Evolutionary conservation across 2,329 filamentous ascomycete genomes (phyloP), one percentile per base, ranked within the genome.

Genomic region (Sordariomycetes sp.): DNA sequence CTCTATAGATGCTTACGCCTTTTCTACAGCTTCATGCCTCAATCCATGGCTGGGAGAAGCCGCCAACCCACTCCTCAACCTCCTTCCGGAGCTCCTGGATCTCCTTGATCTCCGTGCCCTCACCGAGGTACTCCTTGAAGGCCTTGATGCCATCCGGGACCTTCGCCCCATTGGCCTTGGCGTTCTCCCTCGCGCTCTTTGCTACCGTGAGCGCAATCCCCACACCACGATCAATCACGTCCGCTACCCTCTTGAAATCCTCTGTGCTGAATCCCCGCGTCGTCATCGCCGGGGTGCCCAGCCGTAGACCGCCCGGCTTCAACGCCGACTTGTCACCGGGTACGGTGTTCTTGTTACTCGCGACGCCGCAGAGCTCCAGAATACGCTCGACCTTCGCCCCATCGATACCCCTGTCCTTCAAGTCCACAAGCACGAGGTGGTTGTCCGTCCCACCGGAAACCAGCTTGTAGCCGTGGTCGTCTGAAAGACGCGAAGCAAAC

Each of bases 341-440:
- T 0, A 97, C 93, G 7, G 94, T 97, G 77, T 99, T 99, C 82
- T 99, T 99, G 81, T 99, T 99, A 70, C 89, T 88, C n/a, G 94
- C 94, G 56, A 97, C 93, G 66, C 93, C 93, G 64, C 95, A 90
- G 54, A 96, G 83, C 72, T 97, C 92, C 25, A 97, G 81, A 18
- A 96, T 85, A 53, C 90, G 86, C 77, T 97, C 92, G 14, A 96
- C 90, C 57, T 91, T 87, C 25, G 88, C 88, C 64, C 92, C 92
- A 68, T 99, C 94, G 61, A 99, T 85, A 59, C 81, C 80, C 70
- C 94, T 88, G 43, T 89, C 85, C 76, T 96, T 96, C 56, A 99
- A 82, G 72, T 99, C 94, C 54, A 94, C 79, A 20, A 99, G 82
- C 12, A 99, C 89, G 63, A 99, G 86, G 75, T 99, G 94, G 78